Conservation (phyloP, 2,329 filamentous ascomycete species). For the Apiospora arundinis region DNA sequence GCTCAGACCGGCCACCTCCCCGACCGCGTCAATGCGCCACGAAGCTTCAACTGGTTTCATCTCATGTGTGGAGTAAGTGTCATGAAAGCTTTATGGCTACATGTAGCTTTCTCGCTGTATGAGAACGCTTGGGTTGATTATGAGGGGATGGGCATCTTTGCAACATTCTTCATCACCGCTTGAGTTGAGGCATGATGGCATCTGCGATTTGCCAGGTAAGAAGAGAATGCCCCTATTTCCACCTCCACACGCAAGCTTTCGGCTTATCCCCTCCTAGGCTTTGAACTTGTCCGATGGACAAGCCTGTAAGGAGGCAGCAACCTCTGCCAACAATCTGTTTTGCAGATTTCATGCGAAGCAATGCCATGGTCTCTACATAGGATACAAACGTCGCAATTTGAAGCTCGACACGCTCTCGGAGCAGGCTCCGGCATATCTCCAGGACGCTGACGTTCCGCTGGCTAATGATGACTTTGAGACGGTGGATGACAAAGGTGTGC, state of each 20-base stretch:
- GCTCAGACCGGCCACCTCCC: no score
- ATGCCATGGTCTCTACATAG: constrained; percentile 52
- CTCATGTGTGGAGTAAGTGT: background rate
- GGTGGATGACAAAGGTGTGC: constrained; percentile 43
- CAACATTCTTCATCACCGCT: background rate
- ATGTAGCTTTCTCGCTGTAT: background rate
- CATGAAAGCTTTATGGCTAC: no score
- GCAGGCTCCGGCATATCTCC: constrained; percentile 45
- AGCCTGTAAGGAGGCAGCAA: constrained; percentile 43
- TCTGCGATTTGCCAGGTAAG: background rate
- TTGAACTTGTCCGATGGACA: constrained; percentile 45
- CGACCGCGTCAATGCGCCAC: no score
- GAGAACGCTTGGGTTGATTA: background rate
- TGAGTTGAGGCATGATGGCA: background rate
- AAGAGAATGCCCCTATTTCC: background rate
- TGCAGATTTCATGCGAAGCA: constrained; percentile 49
- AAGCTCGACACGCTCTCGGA: constrained; percentile 46
- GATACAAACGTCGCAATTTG: constrained; percentile 55
- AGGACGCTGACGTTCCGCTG: constrained; percentile 41
- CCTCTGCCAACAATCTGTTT: constrained; percentile 48
- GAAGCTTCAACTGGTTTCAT: no score
- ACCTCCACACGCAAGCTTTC: background rate
- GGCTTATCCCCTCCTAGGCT: constrained; percentile 27
- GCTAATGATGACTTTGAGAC: constrained; percentile 47
- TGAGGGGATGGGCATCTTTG: background rate